Evolutionary conservation across 2,329 filamentous ascomycete species (phyloP).

Genomic region (Ophiostoma triangulosporum): DNA sequence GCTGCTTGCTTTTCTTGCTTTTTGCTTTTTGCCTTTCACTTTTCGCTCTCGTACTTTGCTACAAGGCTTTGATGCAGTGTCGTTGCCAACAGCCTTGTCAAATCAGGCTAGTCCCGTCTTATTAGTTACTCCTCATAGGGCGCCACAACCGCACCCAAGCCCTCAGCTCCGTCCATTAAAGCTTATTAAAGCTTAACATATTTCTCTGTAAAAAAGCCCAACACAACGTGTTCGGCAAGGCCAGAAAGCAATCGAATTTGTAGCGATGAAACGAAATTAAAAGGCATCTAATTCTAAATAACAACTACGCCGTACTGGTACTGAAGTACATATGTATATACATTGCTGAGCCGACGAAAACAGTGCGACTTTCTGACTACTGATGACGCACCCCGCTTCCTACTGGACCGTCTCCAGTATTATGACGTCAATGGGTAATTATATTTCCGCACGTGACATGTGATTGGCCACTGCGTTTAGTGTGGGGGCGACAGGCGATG

Average conservation of each 20-base stretch:
- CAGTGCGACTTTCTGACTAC: neutral
- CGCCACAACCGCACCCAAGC: too few relatives aligned
- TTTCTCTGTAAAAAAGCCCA: too few relatives aligned
- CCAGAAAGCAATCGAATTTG: too few relatives aligned
- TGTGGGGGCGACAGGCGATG: neutral
- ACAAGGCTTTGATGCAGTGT: neutral
- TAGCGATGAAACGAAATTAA: neutral
- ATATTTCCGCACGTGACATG: neutral
- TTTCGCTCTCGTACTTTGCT: neutral
- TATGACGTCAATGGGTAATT: neutral
- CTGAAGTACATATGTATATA: too few relatives aligned
- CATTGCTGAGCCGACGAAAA: neutral
- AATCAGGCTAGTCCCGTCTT: neutral
- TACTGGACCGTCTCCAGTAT: neutral
- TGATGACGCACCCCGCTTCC: neutral
- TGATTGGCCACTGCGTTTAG: neutral
- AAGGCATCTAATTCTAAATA: too few relatives aligned
- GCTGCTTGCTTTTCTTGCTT: neutral
- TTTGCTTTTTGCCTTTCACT: neutral
- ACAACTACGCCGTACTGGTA: too few relatives aligned
- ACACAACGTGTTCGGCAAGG: too few relatives aligned
- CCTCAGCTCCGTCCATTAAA: neutral
- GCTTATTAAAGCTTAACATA: neutral
- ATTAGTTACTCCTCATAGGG: neutral
- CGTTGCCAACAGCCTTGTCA: neutral